Evolutionary conservation across 208 protist genomes (phyloP).

Genomic region (Leishmania gerbilli): DNA sequence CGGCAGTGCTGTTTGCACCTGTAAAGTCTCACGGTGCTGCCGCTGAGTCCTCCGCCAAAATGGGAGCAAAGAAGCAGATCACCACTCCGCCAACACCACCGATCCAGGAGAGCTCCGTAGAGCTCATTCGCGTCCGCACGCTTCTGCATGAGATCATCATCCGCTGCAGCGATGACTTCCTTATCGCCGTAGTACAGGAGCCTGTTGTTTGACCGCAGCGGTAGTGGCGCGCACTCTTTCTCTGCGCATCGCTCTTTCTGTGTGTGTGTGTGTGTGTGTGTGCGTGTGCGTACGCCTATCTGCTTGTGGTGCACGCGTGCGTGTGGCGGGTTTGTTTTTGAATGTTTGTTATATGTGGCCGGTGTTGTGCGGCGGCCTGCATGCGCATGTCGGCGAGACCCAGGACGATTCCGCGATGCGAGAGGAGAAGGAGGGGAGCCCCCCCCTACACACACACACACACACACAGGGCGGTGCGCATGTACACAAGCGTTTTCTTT

Average conservation of each 20-base stretch:
- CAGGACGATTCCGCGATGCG: background rate
- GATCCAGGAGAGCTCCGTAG: constrained; percentile 49
- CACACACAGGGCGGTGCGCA: background rate
- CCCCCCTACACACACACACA: no score
- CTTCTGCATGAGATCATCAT: constrained; percentile 77
- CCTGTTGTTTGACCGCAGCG: constrained; percentile 39
- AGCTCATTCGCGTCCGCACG: constrained; percentile 75
- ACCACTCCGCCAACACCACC: constrained; percentile 16
- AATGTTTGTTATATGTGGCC: background rate
- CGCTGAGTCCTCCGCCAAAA: constrained; percentile 2
- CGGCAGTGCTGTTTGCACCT: constrained; percentile 27
- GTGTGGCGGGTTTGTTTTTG: background rate
- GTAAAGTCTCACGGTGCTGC: constrained; percentile 7
- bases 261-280: background rate
- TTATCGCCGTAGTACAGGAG: constrained; percentile 86
- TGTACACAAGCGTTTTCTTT: background rate
- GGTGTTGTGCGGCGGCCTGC: background rate
- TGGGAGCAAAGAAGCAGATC: constrained; percentile 9
- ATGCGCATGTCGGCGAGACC: background rate
- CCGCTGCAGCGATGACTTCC: constrained; percentile 69
- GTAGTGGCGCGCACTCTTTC: background rate
- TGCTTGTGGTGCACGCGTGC: background rate
- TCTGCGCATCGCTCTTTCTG: background rate
- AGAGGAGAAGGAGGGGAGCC: background rate
- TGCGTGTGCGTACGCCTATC: background rate